Percentiles rank a stretch among this genome's conserved stretches.
phyloP scores from a whole-genome alignment of 441 rosid species.

The Geranium incanum region DNA sequence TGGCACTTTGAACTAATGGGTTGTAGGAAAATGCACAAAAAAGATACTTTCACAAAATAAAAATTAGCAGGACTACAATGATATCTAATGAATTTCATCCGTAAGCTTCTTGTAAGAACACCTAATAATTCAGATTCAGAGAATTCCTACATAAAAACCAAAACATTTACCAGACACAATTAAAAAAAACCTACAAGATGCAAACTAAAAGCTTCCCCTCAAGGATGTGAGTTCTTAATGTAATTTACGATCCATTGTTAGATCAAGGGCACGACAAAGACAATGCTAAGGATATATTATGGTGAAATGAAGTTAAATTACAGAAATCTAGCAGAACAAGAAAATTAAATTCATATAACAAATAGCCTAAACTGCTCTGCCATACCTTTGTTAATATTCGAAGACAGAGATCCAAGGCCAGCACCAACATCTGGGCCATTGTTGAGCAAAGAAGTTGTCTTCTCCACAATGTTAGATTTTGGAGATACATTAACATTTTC shows the following conservation, averaged over 20 bases:
- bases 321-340: background rate
- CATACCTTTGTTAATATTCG: constrained; percentile 35
- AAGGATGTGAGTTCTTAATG: background rate
- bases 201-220: background rate
- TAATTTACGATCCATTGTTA: background rate
- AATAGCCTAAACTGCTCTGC: background rate
- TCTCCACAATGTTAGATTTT: constrained; percentile 30
- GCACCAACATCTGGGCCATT: constrained; percentile 19
- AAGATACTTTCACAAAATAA: background rate
- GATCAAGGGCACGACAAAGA: background rate
- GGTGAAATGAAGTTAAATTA: background rate
- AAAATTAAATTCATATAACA: background rate
- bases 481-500: constrained; percentile 41
- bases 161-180: background rate
- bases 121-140: background rate
- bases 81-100: background rate
- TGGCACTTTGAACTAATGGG: background rate
- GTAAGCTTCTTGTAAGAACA: background rate
- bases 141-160: background rate
- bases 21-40: background rate
- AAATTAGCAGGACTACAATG: background rate
- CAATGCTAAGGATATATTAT: background rate
- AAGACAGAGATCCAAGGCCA: constrained; percentile 23
- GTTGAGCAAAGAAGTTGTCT: constrained; percentile 25
- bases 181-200: background rate